Conservation (phyloP, 1,284 basidiomycete species). For the Rhodotorula sp. region DNA sequence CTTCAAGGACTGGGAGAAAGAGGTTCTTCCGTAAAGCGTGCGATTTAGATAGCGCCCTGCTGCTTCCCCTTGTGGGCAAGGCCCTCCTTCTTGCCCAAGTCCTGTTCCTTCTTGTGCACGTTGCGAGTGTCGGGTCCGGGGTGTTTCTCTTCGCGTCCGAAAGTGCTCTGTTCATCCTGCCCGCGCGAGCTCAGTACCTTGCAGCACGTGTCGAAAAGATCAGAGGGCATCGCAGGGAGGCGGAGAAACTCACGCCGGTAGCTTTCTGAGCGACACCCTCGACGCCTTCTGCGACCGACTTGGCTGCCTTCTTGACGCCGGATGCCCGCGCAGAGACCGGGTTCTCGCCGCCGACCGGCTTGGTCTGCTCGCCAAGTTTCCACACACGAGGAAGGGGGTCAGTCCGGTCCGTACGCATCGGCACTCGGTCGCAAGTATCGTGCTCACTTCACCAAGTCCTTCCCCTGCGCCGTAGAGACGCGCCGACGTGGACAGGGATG, state of each 20-base stretch:
- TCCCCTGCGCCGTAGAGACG: background rate
- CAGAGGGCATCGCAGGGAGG: no score
- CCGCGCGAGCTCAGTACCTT: background rate
- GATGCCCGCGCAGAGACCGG: constrained; percentile 15
- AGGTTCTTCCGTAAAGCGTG: no score
- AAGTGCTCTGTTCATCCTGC: constrained; percentile 7
- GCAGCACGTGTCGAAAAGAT: background rate
- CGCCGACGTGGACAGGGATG: background rate
- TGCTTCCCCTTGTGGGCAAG: constrained; percentile 6
- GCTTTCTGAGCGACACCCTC: constrained; percentile 7
- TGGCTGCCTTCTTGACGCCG: constrained; percentile 11
- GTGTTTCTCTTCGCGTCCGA: constrained; percentile 2
- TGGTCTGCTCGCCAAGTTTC: constrained; percentile 12
- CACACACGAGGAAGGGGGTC: background rate
- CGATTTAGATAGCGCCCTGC: background rate
- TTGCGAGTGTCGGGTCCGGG: constrained; percentile 13
- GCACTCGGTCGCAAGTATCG: background rate
- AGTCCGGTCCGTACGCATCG: background rate
- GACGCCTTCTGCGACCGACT: constrained; percentile 10
- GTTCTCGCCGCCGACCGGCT: constrained; percentile 7
- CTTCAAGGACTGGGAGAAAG: no score
- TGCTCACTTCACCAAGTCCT: background rate
- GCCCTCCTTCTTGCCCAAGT: constrained; percentile 17
- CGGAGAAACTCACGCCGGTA: constrained; percentile 8
- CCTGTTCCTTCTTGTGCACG: background rate